Base-by-base conservation (phyloP, 2,329 filamentous ascomycete genomes). In the Hypoxylon sp. region DNA sequence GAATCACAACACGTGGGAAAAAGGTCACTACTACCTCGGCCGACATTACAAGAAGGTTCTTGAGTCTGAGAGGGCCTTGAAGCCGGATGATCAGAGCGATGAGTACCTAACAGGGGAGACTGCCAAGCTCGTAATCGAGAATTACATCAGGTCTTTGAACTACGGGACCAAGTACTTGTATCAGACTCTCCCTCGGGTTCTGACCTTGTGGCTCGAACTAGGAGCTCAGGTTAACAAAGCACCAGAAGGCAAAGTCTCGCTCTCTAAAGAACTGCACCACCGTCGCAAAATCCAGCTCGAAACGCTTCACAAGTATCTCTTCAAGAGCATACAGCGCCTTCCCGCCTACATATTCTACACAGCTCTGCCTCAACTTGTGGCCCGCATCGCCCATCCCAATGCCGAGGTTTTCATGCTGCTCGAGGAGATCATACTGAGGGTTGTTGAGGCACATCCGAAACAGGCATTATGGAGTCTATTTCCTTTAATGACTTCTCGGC, bases 11-110 rank as follows among this genome's bases (percentile, higher is more conserved):
- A 86, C 86, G 48, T 99, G 94, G 93, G 95, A 99, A 72, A 98
- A 97, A 74, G 93, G 92, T 0, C 94, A 98, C 72, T 99, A 98
- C 73, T 97, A 97, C 73, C 83, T 99, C 8, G 95, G 95, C 4
- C 92, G 94, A 42, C 92, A 98, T 75, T 99, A 99, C 81, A 96
- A 97, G 73, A 99, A 97, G 74, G 84, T 98, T 3, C 79, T 97
- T 2, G 94, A 98, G 68, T 91, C 92, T 0, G 92, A 98, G 73
- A 93, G 92, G 73, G 79, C 83, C 1, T 84, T 96, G 48, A 87
- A 89, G 31, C 80, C 85, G 15, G 85, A 88, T 23, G 92, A 93
- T 62, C 92, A 97, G 73, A 88, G 84, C 37, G 88, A 92, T 50
- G 81, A 84, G 57, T 92, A 87, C 67, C 76, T 95, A 52, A 90